Percentiles rank a stretch among this genome's conserved stretches.
phyloP scores from a whole-genome alignment of 2,329 filamentous ascomycete genomes.

The Alternaria postmessia region DNA sequence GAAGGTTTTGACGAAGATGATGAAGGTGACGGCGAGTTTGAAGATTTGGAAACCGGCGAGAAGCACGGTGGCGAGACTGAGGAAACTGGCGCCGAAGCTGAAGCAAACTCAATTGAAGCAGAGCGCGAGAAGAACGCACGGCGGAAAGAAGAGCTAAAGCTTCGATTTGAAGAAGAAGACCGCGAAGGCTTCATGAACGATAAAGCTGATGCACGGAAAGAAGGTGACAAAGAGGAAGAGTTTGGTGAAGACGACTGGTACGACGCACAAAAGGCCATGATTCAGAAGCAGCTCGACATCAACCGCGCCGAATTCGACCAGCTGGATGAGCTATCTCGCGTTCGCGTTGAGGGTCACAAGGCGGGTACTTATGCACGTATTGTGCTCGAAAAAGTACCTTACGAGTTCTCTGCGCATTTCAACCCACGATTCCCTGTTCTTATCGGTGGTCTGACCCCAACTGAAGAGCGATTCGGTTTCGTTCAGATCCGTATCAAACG shows the following conservation, averaged over 20 bases:
- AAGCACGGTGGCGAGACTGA: constrained; percentile 56
- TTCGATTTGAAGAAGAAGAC: constrained; percentile 97
- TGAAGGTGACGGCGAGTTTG: constrained; percentile 79
- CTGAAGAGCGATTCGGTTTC: constrained; percentile 94
- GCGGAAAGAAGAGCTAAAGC: constrained; percentile 91
- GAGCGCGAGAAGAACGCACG: constrained; percentile 91
- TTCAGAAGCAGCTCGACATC: constrained; percentile 96
- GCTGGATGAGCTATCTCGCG: constrained; percentile 83
- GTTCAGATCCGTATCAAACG: constrained; percentile 96
- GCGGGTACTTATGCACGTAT: constrained; percentile 94
- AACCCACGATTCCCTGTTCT: constrained; percentile 83
- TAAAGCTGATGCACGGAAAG: constrained; percentile 77
- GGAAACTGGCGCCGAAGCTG: constrained; percentile 53
- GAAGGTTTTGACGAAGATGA: constrained; percentile 67
- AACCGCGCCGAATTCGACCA: constrained; percentile 92
- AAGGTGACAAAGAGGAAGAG: constrained; percentile 73
- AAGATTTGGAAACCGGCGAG: constrained; percentile 84
- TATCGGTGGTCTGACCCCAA: constrained; percentile 88
- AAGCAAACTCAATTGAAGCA: constrained; percentile 71
- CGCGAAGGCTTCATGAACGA: constrained; percentile 94
- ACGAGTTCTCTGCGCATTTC: constrained; percentile 87
- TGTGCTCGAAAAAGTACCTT: constrained; percentile 86
- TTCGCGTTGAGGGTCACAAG: constrained; percentile 86
- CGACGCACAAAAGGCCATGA: constrained; percentile 90
- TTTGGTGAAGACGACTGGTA: constrained; percentile 99